These are phyloP conservation scores for Chlorella vulgaris DNA, from an alignment of 139 green algal species.

Conservation along the genomic window DNA sequence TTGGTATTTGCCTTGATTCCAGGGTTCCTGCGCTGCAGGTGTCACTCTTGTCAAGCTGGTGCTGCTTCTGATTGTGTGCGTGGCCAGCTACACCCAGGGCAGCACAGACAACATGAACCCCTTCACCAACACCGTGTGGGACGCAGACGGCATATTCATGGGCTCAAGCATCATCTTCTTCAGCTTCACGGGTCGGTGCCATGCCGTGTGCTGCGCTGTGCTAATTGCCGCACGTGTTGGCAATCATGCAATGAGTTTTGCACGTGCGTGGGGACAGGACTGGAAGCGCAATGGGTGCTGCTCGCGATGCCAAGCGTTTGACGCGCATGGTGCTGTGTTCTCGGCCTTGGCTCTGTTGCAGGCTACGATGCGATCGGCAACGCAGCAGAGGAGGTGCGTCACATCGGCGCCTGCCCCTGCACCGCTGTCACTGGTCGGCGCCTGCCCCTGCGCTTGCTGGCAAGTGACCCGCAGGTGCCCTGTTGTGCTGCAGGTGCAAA, in stretches of 20 bases:
- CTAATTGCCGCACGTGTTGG: neutral
- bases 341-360: too few relatives aligned
- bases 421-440: neutral
- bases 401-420: neutral
- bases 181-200: neutral
- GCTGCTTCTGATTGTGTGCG: conserved; percentile 22
- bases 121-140: neutral
- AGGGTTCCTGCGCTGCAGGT: neutral
- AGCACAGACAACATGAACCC: conserved; percentile 1
- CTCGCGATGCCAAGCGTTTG: too few relatives aligned
- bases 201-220: too few relatives aligned
- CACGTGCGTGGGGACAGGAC: neutral
- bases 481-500: conserved; percentile 11
- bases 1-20: neutral
- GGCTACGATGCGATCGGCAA: conserved; percentile 44
- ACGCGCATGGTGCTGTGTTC: too few relatives aligned
- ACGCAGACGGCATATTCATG: conserved; percentile 18
- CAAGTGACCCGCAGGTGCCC: neutral
- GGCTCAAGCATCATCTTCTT: neutral
- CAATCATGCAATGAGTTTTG: neutral
- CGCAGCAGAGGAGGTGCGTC: conserved; percentile 43
- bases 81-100: conserved; percentile 21
- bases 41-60: conserved; percentile 33
- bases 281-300: too few relatives aligned
- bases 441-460: neutral